A percentile compares a stretch with the other conserved stretches of the same genome.
Conservation (phyloP, 805 yeast species). For the Cyberlindnera mississippiensis region DNA sequence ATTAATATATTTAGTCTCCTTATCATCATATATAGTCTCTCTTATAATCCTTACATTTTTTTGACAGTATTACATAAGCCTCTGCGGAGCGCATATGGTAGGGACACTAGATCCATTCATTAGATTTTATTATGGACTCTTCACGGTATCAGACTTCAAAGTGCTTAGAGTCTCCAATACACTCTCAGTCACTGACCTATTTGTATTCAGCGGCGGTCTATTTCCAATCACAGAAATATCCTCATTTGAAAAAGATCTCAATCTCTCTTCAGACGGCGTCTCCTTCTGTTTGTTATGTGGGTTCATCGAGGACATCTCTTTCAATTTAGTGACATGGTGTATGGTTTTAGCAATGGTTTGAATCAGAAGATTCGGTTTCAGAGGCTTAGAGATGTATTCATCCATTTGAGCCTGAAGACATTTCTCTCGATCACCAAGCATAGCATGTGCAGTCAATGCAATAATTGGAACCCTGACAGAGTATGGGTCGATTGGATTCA, state of each 20-base stretch:
- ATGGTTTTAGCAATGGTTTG: conserved; percentile 85
- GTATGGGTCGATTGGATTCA: conserved; percentile 64
- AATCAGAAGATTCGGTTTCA: conserved; percentile 75
- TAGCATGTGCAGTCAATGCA: conserved; percentile 90
- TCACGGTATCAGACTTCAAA: conserved; percentile 6
- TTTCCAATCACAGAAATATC: conserved; percentile 6
- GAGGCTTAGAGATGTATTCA: conserved; percentile 83
- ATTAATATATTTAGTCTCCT: too few relatives aligned
- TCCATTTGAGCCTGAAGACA: conserved; percentile 90
- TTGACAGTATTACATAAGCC: too few relatives aligned
- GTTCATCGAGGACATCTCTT: conserved; percentile 35
- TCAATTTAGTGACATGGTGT: conserved; percentile 60
- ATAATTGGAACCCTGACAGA: conserved; percentile 81
- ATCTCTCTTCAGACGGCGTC: conserved; percentile 5
- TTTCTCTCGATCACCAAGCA: conserved; percentile 88
- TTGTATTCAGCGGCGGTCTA: conserved; percentile 1
- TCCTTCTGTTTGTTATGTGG: conserved; percentile 21
- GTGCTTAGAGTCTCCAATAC: conserved; percentile 13
- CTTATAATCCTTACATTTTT: too few relatives aligned
- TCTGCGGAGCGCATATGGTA: too few relatives aligned
- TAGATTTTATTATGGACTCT: not conserved
- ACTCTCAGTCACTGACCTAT: conserved; percentile 17
- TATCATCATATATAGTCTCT: too few relatives aligned
- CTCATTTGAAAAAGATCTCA: conserved; percentile 12
- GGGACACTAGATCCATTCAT: too few relatives aligned